Conservation (phyloP, 208 protist species). For the Trypanosoma grayi region DNA sequence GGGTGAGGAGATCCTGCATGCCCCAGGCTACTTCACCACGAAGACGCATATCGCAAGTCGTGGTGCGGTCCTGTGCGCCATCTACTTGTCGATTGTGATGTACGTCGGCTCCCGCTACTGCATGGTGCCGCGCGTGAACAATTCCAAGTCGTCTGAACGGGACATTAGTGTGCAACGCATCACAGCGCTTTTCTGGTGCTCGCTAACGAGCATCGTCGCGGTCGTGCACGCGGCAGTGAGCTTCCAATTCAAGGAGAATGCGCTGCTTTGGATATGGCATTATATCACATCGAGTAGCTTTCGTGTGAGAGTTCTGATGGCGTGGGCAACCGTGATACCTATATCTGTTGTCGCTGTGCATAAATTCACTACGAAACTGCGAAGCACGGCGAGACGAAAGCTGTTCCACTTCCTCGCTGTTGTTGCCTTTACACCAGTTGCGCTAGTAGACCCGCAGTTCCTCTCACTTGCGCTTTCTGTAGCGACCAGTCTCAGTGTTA, state of each 20-base stretch:
- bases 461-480: constrained; percentile 74
- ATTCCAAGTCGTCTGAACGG: constrained; percentile 73
- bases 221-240: constrained; percentile 34
- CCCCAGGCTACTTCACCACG: constrained; percentile 48
- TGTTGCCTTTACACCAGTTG: constrained; percentile 66
- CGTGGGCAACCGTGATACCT: constrained; percentile 57
- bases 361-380: constrained; percentile 34
- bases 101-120: constrained; percentile 47
- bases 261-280: constrained; percentile 55
- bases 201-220: constrained; percentile 29
- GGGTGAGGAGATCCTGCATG: constrained; percentile 41
- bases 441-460: constrained; percentile 80
- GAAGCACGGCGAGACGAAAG: constrained; percentile 71
- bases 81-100: constrained; percentile 44
- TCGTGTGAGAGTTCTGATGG: constrained; percentile 52
- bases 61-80: constrained; percentile 52
- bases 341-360: constrained; percentile 50
- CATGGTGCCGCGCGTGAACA: constrained; percentile 48
- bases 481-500: constrained; percentile 44
- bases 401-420: constrained; percentile 90
- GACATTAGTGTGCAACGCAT: constrained; percentile 56
- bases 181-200: constrained; percentile 61
- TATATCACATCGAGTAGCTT: constrained; percentile 65
- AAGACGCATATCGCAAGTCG: constrained; percentile 78
- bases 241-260: constrained; percentile 63